Percentiles rank a stretch among this genome's conserved stretches.
phyloP scores from a whole-genome alignment of 352 stramenopile species.

The Phytophthora meadii region DNA sequence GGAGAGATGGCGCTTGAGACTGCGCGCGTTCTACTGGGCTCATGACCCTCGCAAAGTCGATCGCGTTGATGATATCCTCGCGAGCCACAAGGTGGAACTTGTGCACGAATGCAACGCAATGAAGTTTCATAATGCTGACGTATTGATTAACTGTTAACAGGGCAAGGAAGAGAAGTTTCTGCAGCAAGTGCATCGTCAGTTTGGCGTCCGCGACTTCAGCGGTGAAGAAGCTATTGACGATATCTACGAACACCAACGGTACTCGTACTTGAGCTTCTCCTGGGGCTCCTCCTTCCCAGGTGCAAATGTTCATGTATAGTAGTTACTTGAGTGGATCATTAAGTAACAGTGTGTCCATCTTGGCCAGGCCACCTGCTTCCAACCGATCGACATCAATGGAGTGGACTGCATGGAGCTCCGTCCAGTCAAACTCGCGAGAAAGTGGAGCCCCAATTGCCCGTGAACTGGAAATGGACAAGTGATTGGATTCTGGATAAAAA shows the following conservation, averaged over 20 bases:
- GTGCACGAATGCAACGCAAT: not conserved
- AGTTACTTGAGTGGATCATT: too few species aligned
- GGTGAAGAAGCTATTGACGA: slow-evolving; percentile 75
- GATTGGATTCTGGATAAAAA: slow-evolving; percentile 65
- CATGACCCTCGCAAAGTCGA: slow-evolving; percentile 75
- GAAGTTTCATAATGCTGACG: not conserved
- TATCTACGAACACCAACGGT: slow-evolving; percentile 84
- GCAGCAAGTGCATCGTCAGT: slow-evolving; percentile 65
- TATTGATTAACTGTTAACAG: slow-evolving; percentile 15
- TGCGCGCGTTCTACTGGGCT: slow-evolving; percentile 77
- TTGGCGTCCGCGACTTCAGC: slow-evolving; percentile 74
- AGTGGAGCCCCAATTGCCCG: slow-evolving; percentile 70
- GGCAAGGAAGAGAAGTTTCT: slow-evolving; percentile 67
- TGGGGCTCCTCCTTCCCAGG: slow-evolving; percentile 73
- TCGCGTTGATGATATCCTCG: slow-evolving; percentile 66
- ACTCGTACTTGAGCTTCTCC: slow-evolving; percentile 81
- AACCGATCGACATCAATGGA: slow-evolving; percentile 72
- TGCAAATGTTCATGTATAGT: slow-evolving; percentile 4
- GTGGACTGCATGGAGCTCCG: slow-evolving; percentile 56
- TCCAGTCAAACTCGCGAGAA: slow-evolving; percentile 65
- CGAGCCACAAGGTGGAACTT: slow-evolving; percentile 40
- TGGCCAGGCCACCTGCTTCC: slow-evolving; percentile 64
- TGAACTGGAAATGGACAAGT: slow-evolving; percentile 73
- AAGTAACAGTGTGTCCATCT: too few species aligned
- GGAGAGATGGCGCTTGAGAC: slow-evolving; percentile 39